Percentiles rank a stretch among this genome's conserved stretches.
phyloP scores from a whole-genome alignment of 2,329 filamentous ascomycete species.

The Phaeosphaeriaceae sp. region DNA sequence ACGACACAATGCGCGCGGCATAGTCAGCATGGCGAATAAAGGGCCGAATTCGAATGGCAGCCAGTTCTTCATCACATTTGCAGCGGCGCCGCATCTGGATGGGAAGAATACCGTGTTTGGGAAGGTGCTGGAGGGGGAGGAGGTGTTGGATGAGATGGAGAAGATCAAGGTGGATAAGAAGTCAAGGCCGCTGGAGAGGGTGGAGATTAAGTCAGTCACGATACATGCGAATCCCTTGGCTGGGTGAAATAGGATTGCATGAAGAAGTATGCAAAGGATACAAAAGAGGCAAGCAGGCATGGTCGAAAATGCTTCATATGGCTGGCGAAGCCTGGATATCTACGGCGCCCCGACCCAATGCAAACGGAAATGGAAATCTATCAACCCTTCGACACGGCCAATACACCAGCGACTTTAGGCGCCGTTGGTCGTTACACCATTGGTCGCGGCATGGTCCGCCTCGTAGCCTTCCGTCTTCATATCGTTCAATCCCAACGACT shows the following conservation, averaged over 20 bases:
- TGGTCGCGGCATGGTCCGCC: conserved; percentile 49
- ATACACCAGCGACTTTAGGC: conserved; percentile 9
- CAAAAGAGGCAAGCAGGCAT: neutral
- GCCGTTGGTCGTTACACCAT: conserved; percentile 27
- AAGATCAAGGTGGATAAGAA: conserved; percentile 78
- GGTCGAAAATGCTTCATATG: conserved; percentile 25
- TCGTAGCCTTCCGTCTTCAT: conserved; percentile 94
- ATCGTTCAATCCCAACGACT: conserved; percentile 86
- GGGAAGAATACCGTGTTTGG: conserved; percentile 87
- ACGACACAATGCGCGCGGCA: conserved; percentile 71
- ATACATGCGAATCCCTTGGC: conserved; percentile 84
- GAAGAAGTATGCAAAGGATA: neutral
- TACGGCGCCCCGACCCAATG: conserved; percentile 36
- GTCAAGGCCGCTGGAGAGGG: conserved; percentile 71
- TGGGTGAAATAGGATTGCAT: conserved; percentile 47
- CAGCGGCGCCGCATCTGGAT: conserved; percentile 79
- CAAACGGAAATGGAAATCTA: conserved; percentile 30
- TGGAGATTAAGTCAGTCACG: conserved; percentile 72
- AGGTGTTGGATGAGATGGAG: conserved; percentile 75
- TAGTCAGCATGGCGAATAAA: conserved; percentile 81
- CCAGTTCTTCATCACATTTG: conserved; percentile 83
- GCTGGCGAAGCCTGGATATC: conserved; percentile 47
- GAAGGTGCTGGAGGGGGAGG: conserved; percentile 66
- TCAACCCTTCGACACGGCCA: conserved; percentile 2
- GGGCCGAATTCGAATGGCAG: conserved; percentile 76